Evolutionary conservation across 2,329 filamentous ascomycete species (phyloP).

Genomic region (Scytalidium lignicola): DNA sequence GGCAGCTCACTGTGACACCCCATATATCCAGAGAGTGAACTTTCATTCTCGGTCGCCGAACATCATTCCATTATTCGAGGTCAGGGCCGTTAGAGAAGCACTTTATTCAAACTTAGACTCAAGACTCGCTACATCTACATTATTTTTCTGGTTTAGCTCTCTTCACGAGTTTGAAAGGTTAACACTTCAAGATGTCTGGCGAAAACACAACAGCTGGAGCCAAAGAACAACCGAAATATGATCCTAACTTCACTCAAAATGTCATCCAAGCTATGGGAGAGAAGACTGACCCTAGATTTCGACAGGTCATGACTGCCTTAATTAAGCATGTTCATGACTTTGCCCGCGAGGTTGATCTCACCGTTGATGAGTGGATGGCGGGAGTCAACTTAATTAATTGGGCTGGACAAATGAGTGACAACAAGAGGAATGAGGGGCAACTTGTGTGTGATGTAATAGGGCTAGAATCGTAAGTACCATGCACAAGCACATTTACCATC

Average conservation of each 20-base stretch:
- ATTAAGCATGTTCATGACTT: slow-evolving; percentile 55
- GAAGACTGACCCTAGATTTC: slow-evolving; percentile 50
- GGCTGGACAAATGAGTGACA: slow-evolving; percentile 57
- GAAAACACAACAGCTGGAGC: background rate
- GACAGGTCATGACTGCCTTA: slow-evolving; percentile 48
- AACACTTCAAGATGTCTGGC: background rate
- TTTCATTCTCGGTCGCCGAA: too few relatives aligned
- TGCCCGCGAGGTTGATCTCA: slow-evolving; percentile 52
- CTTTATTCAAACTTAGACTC: too few relatives aligned
- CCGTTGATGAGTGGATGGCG: slow-evolving; percentile 53
- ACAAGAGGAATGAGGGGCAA: slow-evolving; percentile 59
- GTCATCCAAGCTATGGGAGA: slow-evolving; percentile 59
- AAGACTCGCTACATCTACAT: too few relatives aligned
- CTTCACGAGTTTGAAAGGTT: too few relatives aligned
- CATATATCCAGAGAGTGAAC: too few relatives aligned
- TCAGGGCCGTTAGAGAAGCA: too few relatives aligned
- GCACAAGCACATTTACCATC: slow-evolving; percentile 15
- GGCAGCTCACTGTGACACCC: too few relatives aligned
- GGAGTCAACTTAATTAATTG: slow-evolving; percentile 53
- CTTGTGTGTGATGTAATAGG: slow-evolving; percentile 58
- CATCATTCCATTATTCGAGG: too few relatives aligned
- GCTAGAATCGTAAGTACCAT: slow-evolving; percentile 49
- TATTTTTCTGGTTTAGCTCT: too few relatives aligned
- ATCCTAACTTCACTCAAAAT: slow-evolving; percentile 53
- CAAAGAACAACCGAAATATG: slow-evolving; percentile 23